Evolutionary conservation across 768 basidiomycete species (phyloP).

Genomic region (Suillus variegatus): DNA sequence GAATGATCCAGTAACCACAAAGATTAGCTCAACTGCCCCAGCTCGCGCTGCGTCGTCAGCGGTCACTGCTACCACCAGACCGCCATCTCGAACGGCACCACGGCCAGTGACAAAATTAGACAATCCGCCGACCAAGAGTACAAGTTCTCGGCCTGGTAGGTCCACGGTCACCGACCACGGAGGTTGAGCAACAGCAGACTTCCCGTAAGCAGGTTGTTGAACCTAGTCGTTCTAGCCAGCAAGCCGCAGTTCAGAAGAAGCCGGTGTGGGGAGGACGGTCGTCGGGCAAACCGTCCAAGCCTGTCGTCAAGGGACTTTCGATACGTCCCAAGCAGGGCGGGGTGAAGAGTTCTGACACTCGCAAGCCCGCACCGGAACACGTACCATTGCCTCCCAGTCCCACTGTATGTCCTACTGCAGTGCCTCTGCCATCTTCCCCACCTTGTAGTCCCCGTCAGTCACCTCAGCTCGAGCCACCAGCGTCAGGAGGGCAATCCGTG

Average conservation of each 20-base stretch:
- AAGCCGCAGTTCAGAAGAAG: neutral
- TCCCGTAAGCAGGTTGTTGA: neutral
- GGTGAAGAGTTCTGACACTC: neutral
- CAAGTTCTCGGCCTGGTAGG: neutral
- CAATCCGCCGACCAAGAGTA: neutral
- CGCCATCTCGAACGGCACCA: neutral
- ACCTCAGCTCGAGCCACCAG: neutral
- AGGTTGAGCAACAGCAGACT: neutral
- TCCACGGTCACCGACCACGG: neutral
- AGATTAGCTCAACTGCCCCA: neutral
- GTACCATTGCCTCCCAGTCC: constrained; percentile 14
- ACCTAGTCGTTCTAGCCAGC: neutral
- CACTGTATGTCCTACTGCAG: constrained; percentile 2
- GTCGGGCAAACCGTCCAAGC: neutral
- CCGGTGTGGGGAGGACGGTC: constrained; percentile 9
- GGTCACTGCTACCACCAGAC: neutral
- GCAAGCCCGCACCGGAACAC: neutral
- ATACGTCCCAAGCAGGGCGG: neutral
- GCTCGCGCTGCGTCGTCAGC: neutral
- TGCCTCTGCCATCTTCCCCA: constrained; percentile 15
- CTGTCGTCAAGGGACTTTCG: neutral
- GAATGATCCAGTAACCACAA: neutral
- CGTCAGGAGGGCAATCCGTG: neutral
- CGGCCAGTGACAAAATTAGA: neutral
- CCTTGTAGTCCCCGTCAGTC: neutral